Percentiles rank a stretch among this genome's conserved stretches.
Conservation (phyloP, 75 land plant species). For the Picea sitchensis region DNA sequence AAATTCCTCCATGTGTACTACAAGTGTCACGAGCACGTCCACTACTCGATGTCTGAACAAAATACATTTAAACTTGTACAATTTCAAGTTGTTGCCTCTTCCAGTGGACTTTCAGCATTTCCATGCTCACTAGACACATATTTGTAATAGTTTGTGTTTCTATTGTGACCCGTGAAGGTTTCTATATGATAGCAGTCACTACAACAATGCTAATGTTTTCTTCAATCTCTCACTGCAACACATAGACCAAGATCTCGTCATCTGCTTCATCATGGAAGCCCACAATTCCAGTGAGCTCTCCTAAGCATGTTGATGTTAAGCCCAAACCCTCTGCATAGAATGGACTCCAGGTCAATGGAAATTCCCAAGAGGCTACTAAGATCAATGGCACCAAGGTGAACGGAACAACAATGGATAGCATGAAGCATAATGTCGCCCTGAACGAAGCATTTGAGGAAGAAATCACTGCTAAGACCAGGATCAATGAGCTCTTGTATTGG, state of each 20-base stretch:
- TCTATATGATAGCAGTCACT: background rate
- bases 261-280: background rate
- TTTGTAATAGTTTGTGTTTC: too few relatives aligned
- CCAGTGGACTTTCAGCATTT: too few relatives aligned
- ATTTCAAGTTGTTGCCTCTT: too few relatives aligned
- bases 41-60: too few relatives aligned
- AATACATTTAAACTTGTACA: too few relatives aligned
- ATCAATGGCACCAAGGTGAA: slow-evolving; percentile 50
- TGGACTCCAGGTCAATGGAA: slow-evolving; percentile 43
- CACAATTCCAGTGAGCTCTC: background rate
- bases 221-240: background rate
- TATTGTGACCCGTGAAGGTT: too few relatives aligned
- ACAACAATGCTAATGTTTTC: slow-evolving; percentile 3
- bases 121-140: too few relatives aligned
- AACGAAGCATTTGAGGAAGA: slow-evolving; percentile 23
- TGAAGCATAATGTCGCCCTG: slow-evolving; percentile 7
- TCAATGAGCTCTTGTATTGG: slow-evolving; percentile 71
- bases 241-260: slow-evolving; percentile 3
- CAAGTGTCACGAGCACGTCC: too few relatives aligned
- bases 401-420: slow-evolving; percentile 6
- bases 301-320: background rate
- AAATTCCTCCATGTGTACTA: too few relatives aligned
- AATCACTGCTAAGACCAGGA: slow-evolving; percentile 33
- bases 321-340: background rate
- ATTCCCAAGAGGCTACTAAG: slow-evolving; percentile 52